Conservation (phyloP, 257 asterid species). For the Scutellaria minor region DNA sequence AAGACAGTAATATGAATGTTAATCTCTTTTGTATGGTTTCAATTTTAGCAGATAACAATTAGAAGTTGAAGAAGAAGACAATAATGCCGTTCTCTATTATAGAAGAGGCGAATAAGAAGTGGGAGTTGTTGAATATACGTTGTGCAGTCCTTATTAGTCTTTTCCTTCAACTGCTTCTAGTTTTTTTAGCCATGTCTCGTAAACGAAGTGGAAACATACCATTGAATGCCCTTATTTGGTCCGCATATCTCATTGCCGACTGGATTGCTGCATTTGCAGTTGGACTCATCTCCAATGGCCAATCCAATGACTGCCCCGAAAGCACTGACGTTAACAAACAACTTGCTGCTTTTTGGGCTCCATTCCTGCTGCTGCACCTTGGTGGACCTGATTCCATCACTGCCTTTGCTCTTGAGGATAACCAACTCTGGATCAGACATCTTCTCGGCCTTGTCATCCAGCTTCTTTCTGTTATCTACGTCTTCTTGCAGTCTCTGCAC, state of each 20-base stretch:
- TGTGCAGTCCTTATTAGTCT: conserved; percentile 38
- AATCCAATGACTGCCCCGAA: not conserved
- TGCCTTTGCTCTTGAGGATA: conserved; percentile 43
- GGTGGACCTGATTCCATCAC: conserved; percentile 43
- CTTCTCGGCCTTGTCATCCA: conserved; percentile 22
- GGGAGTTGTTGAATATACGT: conserved; percentile 39
- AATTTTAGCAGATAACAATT: no score
- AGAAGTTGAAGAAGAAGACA: no score
- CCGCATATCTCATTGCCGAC: conserved; percentile 38
- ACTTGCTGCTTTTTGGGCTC: conserved; percentile 36
- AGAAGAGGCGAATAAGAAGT: not conserved
- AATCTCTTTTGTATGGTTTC: no score
- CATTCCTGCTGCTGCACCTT: conserved; percentile 37
- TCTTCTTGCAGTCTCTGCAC: conserved; percentile 6
- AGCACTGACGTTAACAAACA: not conserved
- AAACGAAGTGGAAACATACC: not conserved
- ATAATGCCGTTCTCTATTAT: not conserved
- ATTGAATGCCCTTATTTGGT: conserved; percentile 16
- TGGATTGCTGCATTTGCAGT: conserved; percentile 34
- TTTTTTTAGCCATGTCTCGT: conserved; percentile 1
- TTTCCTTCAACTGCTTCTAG: conserved; percentile 26
- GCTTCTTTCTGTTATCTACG: conserved; percentile 9
- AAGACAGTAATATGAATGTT: no score
- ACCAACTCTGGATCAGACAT: conserved; percentile 41
- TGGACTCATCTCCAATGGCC: conserved; percentile 34